Percentiles rank a stretch among this genome's conserved stretches.
Evolutionary conservation across 1,284 basidiomycete species (phyloP).

Genomic region (Hemileia vastatrix): DNA sequence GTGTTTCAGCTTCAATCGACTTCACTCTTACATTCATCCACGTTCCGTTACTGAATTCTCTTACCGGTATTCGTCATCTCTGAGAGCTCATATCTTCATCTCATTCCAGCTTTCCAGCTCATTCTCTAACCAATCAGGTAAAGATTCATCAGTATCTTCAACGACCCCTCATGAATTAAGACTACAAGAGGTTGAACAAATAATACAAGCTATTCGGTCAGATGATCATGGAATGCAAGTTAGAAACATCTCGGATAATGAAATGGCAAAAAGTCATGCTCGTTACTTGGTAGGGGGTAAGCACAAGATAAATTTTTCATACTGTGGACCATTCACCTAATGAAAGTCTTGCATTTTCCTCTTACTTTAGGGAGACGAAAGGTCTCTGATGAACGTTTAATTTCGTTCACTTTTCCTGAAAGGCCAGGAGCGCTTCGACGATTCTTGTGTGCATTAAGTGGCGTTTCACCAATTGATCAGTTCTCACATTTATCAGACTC

Average conservation of each 20-base stretch:
- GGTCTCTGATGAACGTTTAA: conserved; percentile 76
- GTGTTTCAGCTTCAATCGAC: conserved; percentile 62
- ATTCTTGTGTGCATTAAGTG: conserved; percentile 57
- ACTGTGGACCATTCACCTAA: background rate
- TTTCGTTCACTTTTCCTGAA: conserved; percentile 88
- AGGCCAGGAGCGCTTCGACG: conserved; percentile 80
- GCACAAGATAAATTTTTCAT: background rate
- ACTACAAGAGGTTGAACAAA: conserved; percentile 57
- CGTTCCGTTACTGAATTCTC: conserved; percentile 93
- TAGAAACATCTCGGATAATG: conserved; percentile 83
- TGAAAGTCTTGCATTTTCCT: background rate
- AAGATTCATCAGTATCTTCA: conserved; percentile 43
- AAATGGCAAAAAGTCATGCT: conserved; percentile 87
- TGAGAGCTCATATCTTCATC: conserved; percentile 72
- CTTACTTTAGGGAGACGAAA: conserved; percentile 57
- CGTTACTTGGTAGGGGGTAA: conserved; percentile 77
- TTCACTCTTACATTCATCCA: conserved; percentile 79
- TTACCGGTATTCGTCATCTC: conserved; percentile 69
- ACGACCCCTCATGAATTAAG: conserved; percentile 47
- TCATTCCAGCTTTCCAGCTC: conserved; percentile 72
- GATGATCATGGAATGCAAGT: conserved; percentile 61
- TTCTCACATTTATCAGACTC: no score
- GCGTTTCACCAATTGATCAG: no score
- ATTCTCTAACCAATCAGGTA: conserved; percentile 32
- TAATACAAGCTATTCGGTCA: conserved; percentile 56